Percentiles rank a stretch among this genome's conserved stretches.
phyloP scores from a whole-genome alignment of 2,329 filamentous ascomycete genomes.

The Cladosporium sphaerospermum region DNA sequence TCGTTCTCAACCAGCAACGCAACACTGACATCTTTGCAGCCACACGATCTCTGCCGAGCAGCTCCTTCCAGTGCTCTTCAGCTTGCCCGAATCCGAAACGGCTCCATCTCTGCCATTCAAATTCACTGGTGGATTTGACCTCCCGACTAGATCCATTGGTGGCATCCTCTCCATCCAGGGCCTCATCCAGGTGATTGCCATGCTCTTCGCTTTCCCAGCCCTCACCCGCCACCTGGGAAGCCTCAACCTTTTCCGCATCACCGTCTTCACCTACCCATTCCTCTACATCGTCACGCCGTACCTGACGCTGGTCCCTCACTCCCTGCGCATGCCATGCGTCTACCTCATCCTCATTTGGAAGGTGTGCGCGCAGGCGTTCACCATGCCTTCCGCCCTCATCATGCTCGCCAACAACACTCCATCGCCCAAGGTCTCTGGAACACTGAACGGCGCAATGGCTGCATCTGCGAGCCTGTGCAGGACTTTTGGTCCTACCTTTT shows the following conservation, averaged over 20 bases:
- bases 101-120: conserved; percentile 68
- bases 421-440: conserved; percentile 76
- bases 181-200: conserved; percentile 79
- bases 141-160: conserved; percentile 78
- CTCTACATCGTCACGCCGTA: conserved; percentile 88
- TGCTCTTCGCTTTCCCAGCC: conserved; percentile 75
- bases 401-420: conserved; percentile 84
- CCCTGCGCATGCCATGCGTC: conserved; percentile 65
- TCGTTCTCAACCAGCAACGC: neutral
- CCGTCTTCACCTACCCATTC: conserved; percentile 76
- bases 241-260: conserved; percentile 72
- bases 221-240: conserved; percentile 70
- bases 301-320: conserved; percentile 71
- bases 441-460: conserved; percentile 85
- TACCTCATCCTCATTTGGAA: conserved; percentile 80
- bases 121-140: conserved; percentile 79
- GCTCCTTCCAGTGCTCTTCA: conserved; percentile 85
- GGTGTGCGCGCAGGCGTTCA: conserved; percentile 84
- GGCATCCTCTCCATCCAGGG: conserved; percentile 85
- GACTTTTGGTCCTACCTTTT: conserved; percentile 81
- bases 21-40: conserved; percentile 41
- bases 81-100: conserved; percentile 52
- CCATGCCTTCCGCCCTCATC: conserved; percentile 85
- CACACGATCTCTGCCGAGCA: conserved; percentile 97
- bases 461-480: conserved; percentile 85